phyloP scores from a whole-genome alignment of 805 yeast species.

The Yarrowia phangngaensis region DNA sequence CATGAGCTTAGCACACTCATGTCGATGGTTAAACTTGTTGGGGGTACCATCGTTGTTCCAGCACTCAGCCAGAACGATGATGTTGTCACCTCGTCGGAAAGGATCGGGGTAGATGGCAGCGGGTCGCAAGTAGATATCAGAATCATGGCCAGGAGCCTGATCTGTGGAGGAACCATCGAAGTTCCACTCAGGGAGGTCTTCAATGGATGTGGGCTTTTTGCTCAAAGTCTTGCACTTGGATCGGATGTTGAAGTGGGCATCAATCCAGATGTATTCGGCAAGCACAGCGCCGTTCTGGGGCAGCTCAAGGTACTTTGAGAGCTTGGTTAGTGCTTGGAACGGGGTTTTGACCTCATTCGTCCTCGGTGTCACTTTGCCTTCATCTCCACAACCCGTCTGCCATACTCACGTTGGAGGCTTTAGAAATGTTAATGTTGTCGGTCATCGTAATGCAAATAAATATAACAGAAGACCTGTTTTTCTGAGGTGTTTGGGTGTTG shows the following conservation, averaged over 20 bases:
- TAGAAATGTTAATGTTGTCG: slow-evolving; percentile 26
- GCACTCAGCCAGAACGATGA: slow-evolving; percentile 91
- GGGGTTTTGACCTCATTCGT: too few species aligned
- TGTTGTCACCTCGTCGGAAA: slow-evolving; percentile 96
- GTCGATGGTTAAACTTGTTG: slow-evolving; percentile 97
- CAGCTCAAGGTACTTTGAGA: slow-evolving; percentile 68
- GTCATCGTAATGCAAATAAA: slow-evolving; percentile 27
- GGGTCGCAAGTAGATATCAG: slow-evolving; percentile 94
- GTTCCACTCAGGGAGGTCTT: slow-evolving; percentile 97
- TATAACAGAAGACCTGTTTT: slow-evolving; percentile 22
- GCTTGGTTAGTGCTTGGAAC: slow-evolving; percentile 14
- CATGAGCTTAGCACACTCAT: slow-evolving; percentile 92
- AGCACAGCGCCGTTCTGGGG: slow-evolving; percentile 81
- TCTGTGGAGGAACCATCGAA: slow-evolving; percentile 98
- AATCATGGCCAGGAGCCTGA: slow-evolving; percentile 97
- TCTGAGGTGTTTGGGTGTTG: too few species aligned
- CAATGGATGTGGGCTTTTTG: slow-evolving; percentile 64
- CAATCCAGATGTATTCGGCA: slow-evolving; percentile 98
- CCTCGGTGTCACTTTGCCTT: not conserved
- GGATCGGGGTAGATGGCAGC: slow-evolving; percentile 94
- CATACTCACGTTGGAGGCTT: slow-evolving; percentile 26
- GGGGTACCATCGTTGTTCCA: slow-evolving; percentile 99
- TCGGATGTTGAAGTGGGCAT: slow-evolving; percentile 84
- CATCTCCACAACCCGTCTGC: not conserved
- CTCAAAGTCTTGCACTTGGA: slow-evolving; percentile 87